Base-by-base conservation (phyloP, 257 asterid species). In the Solanum sitiens region DNA sequence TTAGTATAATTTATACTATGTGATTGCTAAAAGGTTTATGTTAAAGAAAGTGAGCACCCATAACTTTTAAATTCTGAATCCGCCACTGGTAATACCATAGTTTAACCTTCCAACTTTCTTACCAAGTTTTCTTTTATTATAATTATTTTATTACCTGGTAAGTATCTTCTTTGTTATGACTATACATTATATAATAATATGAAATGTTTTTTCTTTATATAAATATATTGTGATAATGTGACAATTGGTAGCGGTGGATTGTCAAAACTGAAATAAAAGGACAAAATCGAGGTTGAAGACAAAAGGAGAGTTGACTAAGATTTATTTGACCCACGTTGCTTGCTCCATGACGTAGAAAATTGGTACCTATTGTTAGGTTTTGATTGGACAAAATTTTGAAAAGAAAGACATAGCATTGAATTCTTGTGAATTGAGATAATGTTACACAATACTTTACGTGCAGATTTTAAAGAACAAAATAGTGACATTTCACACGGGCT, bases 241-340 rank as follows among this genome's bases (percentile, higher is more conserved):
- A 73, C 27, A 73, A 35, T 73, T 18, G 47, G 30, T 70, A 70
- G 76, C n/a, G 25, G 44, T 71, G 77, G 77, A 16, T 76, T 76
- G 65, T 42, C 39, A 44, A 77, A 77, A 25, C 7, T 42, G 37
- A 77, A 77, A 25, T 44, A 44, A 77, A 44, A 8, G 32, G 44
- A 47, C 68, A 88, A 65, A 89, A 65, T 89, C 39, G 85, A 86
- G 87, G 40, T 32, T 40, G 88, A 82, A 86, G 87, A 89, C 86
- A 89, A 90, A 88, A 70, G 40, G 33, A 84, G 89, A 86, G 92
- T 92, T 91, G 95, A 92, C 94, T 94, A 90, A 87, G 91, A 90
- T 91, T 87, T 50, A 83, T 87, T 86, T 91, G 88, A 90, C 86
- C 87, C 87, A 86, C 90, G 93, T 90, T 92, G 94, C 76, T 82